Base-by-base conservation (phyloP, 805 yeast genomes). In the Alloascoidea africana region DNA sequence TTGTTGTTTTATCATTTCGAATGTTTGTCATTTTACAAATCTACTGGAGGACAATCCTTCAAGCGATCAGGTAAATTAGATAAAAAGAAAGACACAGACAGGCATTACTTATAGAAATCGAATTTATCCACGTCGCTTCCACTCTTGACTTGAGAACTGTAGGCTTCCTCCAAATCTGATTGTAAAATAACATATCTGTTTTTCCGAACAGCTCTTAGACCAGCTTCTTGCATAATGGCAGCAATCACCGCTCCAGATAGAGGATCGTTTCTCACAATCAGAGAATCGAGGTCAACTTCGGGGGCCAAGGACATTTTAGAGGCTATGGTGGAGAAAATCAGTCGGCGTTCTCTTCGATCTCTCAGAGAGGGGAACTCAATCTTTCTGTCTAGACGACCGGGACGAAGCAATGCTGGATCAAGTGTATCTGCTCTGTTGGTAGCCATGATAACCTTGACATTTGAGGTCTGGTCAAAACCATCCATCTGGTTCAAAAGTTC, bases 191-290 rank as follows among this genome's bases (percentile, higher is more conserved):
- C 94, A 58, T 93, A 91, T 63, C 99, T 74, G 60, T 91, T 91
- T 65, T 89, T 91, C 65, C 99, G 81, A 35, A 91, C 97, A 2
- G 99, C 99, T 49, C 98, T 76, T 48, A 91, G 70, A 47, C 99
- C 99, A 18, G 99, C 99, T 63, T 93, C 99, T 70, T 91, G 99
- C 98, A 91, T 91, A 48, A 91, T 89, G 14, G 98, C 98, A 13
- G 99, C 97, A 54, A 91, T 91, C 40, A 89, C 73, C 8, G 68
- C 98, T 54, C 99, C 99, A 27, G 96, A 84, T 41, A 93, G 66
- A 32, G 98, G 95, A 56, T 91, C 98, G 55, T 91, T 91, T 59
- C 99, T 80, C 50, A 86, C 74, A 48, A 91, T 89, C 49, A 91
- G 70, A 16, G 96, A 80, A 61, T 93, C 98, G 50, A 91, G 70